Percentiles rank a stretch among this genome's conserved stretches.
Evolutionary conservation across 1,284 basidiomycete genomes (phyloP).

Genomic region (Sphagnurus paluster): DNA sequence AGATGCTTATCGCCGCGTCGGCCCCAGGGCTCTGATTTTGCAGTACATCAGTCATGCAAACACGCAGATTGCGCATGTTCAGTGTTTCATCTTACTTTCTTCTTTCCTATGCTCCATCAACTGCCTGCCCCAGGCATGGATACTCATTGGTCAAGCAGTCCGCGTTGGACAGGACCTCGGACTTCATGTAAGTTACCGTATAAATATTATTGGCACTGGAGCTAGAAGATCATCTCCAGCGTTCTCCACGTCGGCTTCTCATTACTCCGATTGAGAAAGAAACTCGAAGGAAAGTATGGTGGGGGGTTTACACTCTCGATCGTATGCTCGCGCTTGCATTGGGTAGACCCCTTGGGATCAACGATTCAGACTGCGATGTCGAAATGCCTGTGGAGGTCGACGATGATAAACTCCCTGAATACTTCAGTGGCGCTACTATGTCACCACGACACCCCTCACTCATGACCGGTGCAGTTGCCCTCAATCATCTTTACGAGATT

Average conservation of each 20-base stretch:
- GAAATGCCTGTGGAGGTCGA: constrained; percentile 81
- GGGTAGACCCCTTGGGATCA: constrained; percentile 78
- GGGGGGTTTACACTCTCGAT: constrained; percentile 86
- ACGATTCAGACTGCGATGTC: constrained; percentile 80
- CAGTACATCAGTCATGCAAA: constrained; percentile 86
- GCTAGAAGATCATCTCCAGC: constrained; percentile 42
- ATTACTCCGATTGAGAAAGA: constrained; percentile 81
- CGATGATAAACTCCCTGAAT: constrained; percentile 72
- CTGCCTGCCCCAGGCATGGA: constrained; percentile 89
- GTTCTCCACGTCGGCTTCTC: constrained; percentile 73
- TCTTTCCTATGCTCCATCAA: constrained; percentile 89
- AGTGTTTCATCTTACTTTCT: constrained; percentile 84
- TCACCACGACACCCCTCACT: constrained; percentile 59
- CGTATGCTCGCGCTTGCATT: constrained; percentile 87
- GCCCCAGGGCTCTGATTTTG: constrained; percentile 73
- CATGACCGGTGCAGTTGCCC: constrained; percentile 79
- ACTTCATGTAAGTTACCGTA: constrained; percentile 68
- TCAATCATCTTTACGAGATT: constrained; percentile 80
- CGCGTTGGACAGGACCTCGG: constrained; percentile 87
- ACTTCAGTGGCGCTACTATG: constrained; percentile 63
- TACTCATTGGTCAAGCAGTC: constrained; percentile 85
- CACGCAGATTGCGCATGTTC: constrained; percentile 82
- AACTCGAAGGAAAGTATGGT: constrained; percentile 86
- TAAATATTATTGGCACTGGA: background rate
- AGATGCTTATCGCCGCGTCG: constrained; percentile 3